Conservation (phyloP, 345 rosid genomes). For the Aquilaria yunnanensis region DNA sequence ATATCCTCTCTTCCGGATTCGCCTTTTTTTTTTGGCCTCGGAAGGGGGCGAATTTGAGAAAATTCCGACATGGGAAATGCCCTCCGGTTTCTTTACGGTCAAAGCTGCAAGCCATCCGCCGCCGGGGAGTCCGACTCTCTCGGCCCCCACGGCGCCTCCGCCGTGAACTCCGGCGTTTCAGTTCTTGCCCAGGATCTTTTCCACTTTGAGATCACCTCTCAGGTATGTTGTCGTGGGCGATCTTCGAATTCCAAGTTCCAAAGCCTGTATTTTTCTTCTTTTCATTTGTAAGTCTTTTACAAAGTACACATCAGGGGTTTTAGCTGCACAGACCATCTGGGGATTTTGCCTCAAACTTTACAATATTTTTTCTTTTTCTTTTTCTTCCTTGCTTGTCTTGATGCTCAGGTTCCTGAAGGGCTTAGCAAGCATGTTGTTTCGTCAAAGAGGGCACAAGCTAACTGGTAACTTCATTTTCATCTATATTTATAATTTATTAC, state of each 20-base stretch:
- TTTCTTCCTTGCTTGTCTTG: background rate
- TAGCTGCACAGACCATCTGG: background rate
- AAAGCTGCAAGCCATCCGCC: conserved; percentile 38
- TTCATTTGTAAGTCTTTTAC: background rate
- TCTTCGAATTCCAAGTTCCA: background rate
- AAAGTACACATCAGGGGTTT: background rate
- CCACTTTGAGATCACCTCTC: conserved; percentile 71
- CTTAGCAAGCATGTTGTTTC: conserved; percentile 65
- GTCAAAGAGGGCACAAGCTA: conserved; percentile 84
- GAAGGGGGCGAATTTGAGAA: background rate
- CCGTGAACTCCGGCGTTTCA: conserved; percentile 56
- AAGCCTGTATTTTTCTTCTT: background rate
- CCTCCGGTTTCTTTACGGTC: conserved; percentile 35
- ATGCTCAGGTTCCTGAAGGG: conserved; percentile 61
- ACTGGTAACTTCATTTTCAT: conserved; percentile 43
- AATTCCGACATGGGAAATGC: conserved; percentile 49
- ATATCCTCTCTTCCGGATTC: too few relatives aligned
- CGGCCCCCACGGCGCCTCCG: conserved; percentile 49
- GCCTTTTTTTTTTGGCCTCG: background rate
- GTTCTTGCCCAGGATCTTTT: conserved; percentile 74
- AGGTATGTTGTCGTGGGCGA: conserved; percentile 30
- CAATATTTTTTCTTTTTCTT: background rate
- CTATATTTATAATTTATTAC: background rate
- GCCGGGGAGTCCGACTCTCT: conserved; percentile 31
- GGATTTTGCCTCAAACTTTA: too few relatives aligned